Percentiles rank a stretch among this genome's conserved stretches.
Conservation (phyloP, 352 stramenopile genomes). For the Pythium angustatum region DNA sequence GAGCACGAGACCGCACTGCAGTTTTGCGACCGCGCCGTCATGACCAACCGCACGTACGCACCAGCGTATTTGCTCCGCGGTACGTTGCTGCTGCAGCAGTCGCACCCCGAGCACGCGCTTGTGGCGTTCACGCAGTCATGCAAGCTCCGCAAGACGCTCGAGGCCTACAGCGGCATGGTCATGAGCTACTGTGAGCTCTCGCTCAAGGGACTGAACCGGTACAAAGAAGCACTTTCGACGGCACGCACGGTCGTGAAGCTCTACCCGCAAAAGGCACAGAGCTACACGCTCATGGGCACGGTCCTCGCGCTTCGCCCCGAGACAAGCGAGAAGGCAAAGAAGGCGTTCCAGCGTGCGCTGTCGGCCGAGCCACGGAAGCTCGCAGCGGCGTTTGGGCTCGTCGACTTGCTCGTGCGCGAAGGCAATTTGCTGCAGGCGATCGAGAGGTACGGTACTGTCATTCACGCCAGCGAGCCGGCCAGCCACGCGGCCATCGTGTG, state of each 20-base stretch:
- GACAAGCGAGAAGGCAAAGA: conserved; percentile 53
- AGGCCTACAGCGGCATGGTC: conserved; percentile 74
- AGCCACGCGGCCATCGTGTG: no score
- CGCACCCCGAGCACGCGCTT: conserved; percentile 65
- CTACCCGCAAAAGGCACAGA: conserved; percentile 68
- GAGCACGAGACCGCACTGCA: conserved; percentile 71
- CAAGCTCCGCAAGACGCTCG: conserved; percentile 57
- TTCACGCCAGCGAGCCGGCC: no score
- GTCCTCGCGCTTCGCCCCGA: conserved; percentile 72
- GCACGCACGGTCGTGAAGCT: conserved; percentile 71
- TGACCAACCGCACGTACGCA: conserved; percentile 38
- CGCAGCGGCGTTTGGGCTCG: conserved; percentile 63
- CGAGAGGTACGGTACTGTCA: conserved; percentile 61
- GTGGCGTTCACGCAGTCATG: conserved; percentile 64
- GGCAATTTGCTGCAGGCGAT: conserved; percentile 55
- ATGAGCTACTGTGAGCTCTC: conserved; percentile 74
- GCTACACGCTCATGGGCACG: conserved; percentile 70
- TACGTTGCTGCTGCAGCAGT: conserved; percentile 55
- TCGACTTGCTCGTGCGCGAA: conserved; percentile 65
- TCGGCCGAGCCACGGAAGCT: conserved; percentile 63
- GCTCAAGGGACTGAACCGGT: conserved; percentile 59
- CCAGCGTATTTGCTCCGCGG: conserved; percentile 64
- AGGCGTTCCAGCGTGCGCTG: conserved; percentile 63
- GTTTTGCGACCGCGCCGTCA: conserved; percentile 69
- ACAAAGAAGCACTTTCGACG: conserved; percentile 71